Evolutionary conservation across 2,329 filamentous ascomycete species (phyloP).

Genomic region (Fusarium tuaranense): DNA sequence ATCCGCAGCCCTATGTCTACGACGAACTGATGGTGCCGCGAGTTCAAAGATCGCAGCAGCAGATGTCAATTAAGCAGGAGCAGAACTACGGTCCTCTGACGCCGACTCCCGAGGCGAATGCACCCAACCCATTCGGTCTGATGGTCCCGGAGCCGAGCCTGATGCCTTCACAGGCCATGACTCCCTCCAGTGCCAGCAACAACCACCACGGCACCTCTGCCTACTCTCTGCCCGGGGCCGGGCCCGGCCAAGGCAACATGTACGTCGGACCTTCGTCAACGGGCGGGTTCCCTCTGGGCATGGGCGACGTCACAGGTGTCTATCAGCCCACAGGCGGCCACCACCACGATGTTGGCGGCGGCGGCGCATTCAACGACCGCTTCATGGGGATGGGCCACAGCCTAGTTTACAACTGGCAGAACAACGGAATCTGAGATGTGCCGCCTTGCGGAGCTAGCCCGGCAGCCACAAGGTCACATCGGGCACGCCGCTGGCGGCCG

Average conservation of each 20-base stretch:
- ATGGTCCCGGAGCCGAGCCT: slow-evolving; percentile 38
- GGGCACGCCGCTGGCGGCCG: slow-evolving; percentile 13
- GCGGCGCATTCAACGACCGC: slow-evolving; percentile 30
- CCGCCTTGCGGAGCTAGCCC: slow-evolving; percentile 11
- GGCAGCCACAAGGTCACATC: slow-evolving; percentile 31
- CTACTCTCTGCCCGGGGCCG: slow-evolving; percentile 32
- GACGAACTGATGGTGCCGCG: slow-evolving; percentile 36
- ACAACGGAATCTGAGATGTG: slow-evolving; percentile 30
- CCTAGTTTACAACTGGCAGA: slow-evolving; percentile 34
- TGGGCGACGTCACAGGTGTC: slow-evolving; percentile 44
- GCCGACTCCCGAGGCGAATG: slow-evolving; percentile 34
- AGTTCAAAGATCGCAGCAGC: slow-evolving; percentile 40
- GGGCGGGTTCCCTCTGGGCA: slow-evolving; percentile 41
- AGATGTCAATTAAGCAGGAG: slow-evolving; percentile 34
- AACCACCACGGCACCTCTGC: slow-evolving; percentile 24
- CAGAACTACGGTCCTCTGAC: slow-evolving; percentile 37
- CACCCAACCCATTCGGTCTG: slow-evolving; percentile 27
- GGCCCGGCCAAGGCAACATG: slow-evolving; percentile 21
- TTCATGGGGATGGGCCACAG: slow-evolving; percentile 32
- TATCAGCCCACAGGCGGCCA: slow-evolving; percentile 36
- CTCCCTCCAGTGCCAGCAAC: slow-evolving; percentile 16
- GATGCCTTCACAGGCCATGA: slow-evolving; percentile 27
- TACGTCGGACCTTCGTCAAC: slow-evolving; percentile 34
- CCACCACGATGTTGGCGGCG: slow-evolving; percentile 27
- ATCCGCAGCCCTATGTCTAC: slow-evolving; percentile 30